Base-by-base conservation (phyloP, 257 asterid species). In the Forsythia viridissima region DNA sequence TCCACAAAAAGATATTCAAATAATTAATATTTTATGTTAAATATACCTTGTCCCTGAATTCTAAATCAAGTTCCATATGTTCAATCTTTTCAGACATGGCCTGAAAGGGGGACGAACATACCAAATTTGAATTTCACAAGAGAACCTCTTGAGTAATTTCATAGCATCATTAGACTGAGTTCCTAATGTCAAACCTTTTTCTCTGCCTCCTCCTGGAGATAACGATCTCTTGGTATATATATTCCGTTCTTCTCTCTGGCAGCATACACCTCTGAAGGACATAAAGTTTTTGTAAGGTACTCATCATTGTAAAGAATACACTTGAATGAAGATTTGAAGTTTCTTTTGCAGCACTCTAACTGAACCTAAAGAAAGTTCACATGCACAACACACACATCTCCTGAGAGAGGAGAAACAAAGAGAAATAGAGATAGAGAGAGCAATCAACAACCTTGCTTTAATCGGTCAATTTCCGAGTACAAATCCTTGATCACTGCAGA, bases 161-260 rank as follows among this genome's bases (percentile, higher is more conserved):
- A 71, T 48, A 24, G 46, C 44, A 83, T 34, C 40, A 77, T 51
- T 68, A 59, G 43, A 77, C 70, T 70, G 51, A 67, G 70, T 72
- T 52, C 75, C 71, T 55, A 75, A 75, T 46, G 43, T 48, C 80
- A 18, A 15, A 90, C 98, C 98, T 93, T 96, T 86, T 93, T 96
- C 86, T 96, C 99, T n/a, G 99, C 97, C 91, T 96, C 99, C 0
- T 93, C 99, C 89, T 89, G 97, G 85, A 96, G 94, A 89, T 93
- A 96, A 65, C 99, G 93, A 69, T 96, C 99, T 84, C 85, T 91
- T 59, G 99, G 99, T 89, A 96, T 96, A 81, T 96, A 96, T 79
- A 96, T 91, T 65, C 99, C 98, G 79, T 96, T 96, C 90, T 96
- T 96, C 84, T 96, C 99, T 86, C 99, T 90, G 77, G 98, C 97